phyloP scores from a whole-genome alignment of 2,329 filamentous ascomycete genomes.

The Colletotrichum limetticola region DNA sequence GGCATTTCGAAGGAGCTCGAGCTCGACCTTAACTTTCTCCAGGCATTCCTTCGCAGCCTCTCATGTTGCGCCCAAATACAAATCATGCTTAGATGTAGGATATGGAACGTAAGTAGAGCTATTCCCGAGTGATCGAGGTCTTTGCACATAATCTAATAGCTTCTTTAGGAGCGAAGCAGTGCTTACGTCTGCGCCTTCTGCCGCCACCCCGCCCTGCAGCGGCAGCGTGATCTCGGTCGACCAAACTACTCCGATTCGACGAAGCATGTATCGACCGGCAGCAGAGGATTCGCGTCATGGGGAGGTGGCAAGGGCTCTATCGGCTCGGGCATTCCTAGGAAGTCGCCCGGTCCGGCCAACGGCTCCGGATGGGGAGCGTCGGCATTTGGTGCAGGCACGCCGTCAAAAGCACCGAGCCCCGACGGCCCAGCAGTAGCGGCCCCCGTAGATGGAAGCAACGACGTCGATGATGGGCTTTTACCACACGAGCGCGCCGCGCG shows the following conservation, averaged over 20 bases:
- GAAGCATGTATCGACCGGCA: not conserved
- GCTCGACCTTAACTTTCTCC: not conserved
- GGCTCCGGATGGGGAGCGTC: constrained; percentile 26
- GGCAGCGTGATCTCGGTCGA: constrained; percentile 8
- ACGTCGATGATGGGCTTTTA: constrained; percentile 41
- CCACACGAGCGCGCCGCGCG: constrained; percentile 53
- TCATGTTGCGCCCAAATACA: constrained; percentile 23
- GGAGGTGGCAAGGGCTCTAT: not conserved
- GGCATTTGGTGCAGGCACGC: constrained; percentile 1
- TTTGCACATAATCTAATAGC: constrained; percentile 19
- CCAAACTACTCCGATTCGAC: constrained; percentile 31
- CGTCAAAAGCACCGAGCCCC: not conserved
- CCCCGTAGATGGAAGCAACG: not conserved
- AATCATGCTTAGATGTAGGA: constrained; percentile 55
- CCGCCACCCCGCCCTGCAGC: constrained; percentile 39
- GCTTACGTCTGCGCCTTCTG: constrained; percentile 55
- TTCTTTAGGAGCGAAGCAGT: constrained; percentile 47
- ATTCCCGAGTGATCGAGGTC: no score
- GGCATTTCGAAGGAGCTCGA: not conserved
- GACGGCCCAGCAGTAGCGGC: not conserved
- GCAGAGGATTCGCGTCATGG: not conserved
- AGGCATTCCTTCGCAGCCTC: constrained; percentile 12
- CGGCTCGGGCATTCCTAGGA: not conserved
- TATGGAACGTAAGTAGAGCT: constrained; percentile 48
- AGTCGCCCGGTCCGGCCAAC: constrained; percentile 1